These are phyloP conservation scores for Leishmania major DNA, from an alignment of 208 protist species.

Conservation along the genomic window DNA sequence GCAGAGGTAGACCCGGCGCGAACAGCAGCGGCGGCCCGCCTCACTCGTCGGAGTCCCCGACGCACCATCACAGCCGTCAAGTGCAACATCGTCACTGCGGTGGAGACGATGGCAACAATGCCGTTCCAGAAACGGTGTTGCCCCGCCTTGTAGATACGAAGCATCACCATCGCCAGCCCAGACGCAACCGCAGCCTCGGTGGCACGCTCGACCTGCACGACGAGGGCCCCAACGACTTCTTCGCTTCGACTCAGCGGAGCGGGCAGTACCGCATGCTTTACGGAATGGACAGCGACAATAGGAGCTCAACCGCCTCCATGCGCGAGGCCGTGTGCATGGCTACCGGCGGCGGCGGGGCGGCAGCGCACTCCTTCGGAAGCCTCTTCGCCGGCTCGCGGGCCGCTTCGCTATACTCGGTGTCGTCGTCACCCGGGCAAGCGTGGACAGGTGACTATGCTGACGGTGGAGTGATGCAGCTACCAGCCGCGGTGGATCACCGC, in stretches of 20 bases:
- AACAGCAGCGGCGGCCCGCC: not conserved
- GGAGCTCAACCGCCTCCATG: slow-evolving; percentile 8
- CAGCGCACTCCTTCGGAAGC: slow-evolving; percentile 6
- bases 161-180: not conserved
- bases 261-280: not conserved
- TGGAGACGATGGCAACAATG: not conserved
- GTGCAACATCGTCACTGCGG: not conserved
- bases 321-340: not conserved
- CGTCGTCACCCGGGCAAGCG: not conserved
- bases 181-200: not conserved
- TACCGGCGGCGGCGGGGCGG: not conserved
- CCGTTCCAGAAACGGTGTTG: not conserved
- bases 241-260: not conserved
- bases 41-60: not conserved
- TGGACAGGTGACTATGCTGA: not conserved
- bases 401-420: not conserved
- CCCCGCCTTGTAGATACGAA: not conserved
- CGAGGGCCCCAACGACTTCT: slow-evolving; percentile 2
- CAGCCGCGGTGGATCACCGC: not conserved
- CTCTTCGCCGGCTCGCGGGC: not conserved
- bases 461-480: not conserved
- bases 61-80: not conserved
- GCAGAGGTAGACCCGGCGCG: no score
- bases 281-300: not conserved
- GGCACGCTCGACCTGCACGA: not conserved